A percentile compares a stretch with the other conserved stretches of the same genome.
phyloP scores from a whole-genome alignment of 768 basidiomycete species.

The Boletus pseudopeckii region DNA sequence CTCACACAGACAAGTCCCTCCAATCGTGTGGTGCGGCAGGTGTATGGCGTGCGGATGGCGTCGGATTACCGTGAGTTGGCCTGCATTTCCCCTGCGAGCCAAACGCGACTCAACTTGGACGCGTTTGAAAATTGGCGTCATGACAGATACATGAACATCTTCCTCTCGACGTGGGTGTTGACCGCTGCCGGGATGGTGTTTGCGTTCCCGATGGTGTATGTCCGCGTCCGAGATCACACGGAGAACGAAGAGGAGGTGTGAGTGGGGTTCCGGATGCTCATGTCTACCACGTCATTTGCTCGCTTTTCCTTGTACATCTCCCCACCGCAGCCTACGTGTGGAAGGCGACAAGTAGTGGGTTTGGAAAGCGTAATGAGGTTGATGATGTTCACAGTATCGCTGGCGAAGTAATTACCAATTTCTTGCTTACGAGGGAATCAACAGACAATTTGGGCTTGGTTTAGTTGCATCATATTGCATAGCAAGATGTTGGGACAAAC shows the following conservation, averaged over 20 bases:
- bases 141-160: conserved; percentile 63
- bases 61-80: conserved; percentile 54
- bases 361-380: background rate
- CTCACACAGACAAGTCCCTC: conserved; percentile 58
- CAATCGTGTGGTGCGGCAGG: conserved; percentile 74
- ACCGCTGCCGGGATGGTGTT: conserved; percentile 63
- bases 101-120: background rate
- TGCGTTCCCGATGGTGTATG: conserved; percentile 69
- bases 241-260: conserved; percentile 55
- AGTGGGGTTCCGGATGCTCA: conserved; percentile 15
- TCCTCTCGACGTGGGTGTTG: conserved; percentile 69
- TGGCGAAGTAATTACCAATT: no score
- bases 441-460: background rate
- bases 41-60: conserved; percentile 68
- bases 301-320: no score
- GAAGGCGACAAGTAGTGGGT: background rate
- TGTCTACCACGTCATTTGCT: background rate
- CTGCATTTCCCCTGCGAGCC: background rate
- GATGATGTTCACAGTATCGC: background rate
- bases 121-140: no score
- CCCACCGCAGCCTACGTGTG: background rate
- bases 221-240: conserved; percentile 59
- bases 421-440: background rate
- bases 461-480: background rate
- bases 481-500: no score